Evolutionary conservation across 228 moss, liverwort and hornwort species (phyloP), one percentile per base, ranked within the genome.

Genomic region (Sphagnum magellanicum): DNA sequence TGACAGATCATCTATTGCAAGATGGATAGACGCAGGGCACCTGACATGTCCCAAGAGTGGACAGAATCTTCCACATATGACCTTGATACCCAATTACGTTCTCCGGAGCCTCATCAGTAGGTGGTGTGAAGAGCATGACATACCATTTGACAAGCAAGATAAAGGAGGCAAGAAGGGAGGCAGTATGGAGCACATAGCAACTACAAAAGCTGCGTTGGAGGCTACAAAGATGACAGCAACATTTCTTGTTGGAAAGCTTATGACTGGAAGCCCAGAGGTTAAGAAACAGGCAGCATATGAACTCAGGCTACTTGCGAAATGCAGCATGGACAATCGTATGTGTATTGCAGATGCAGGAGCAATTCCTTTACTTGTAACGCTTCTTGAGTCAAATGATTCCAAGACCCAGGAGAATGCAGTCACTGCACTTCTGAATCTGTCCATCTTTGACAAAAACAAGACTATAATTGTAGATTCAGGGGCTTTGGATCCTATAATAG

Each of bases 361-460:
- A 5, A 79, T 94, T 61, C 81, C 89, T 16, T 74, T 77, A 12
- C 86, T 94, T 4, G 86, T 91, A 0, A 61, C 71, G 5, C 86
- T 94, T 4, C 83, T 94, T 3, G 73, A 86, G 10, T 88, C 91
- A 57, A 86, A 72, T 63, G 94, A 94, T 69, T 64, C 81, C 1
- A 88, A 85, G 64, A 81, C 90, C 11, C 94, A 91, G 71, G 90
- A 94, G 63, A 89, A 94, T 64, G 89, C 94, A 32, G 85, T 94
- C 0, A 91, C 91, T 7, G 83, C 91, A 0, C 81, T 94, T 1
- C 77, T 94, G 1, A 89, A 91, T 52, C 76, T 94, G 4, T 94
- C 94, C 48, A 89, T 91, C 68, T 83, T 84, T 3, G 86, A 91
- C 49, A 87, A 90, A 49, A 94, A 90, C 66, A 91, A 91, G 74